Evolutionary conservation across 257 asterid genomes (phyloP).

Genomic region (Linderniella brevidens): DNA sequence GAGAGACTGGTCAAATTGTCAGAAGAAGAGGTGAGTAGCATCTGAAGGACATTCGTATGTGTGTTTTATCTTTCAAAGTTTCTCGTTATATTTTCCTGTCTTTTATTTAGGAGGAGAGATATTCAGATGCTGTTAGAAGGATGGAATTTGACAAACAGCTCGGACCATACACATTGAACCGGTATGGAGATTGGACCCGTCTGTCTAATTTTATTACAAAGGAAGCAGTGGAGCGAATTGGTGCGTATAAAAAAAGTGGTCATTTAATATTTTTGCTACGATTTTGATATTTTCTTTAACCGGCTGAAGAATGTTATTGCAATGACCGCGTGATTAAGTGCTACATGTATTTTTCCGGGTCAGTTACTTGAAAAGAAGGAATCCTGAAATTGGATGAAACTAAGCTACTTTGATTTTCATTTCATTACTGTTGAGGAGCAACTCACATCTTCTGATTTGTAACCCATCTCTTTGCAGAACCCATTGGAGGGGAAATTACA

Average conservation of each 20-base stretch:
- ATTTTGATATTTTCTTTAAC: no score
- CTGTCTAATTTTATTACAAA: conserved; percentile 63
- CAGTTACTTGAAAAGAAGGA: no score
- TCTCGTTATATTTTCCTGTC: conserved; percentile 1
- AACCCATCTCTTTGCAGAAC: conserved; percentile 31
- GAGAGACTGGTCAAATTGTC: conserved; percentile 49
- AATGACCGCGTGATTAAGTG: no score
- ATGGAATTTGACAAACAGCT: conserved; percentile 77
- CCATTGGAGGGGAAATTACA: conserved; percentile 87
- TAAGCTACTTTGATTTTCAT: no score
- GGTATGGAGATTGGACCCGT: conserved; percentile 61
- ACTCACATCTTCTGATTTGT: no score
- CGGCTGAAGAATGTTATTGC: no score
- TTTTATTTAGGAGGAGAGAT: conserved; percentile 53
- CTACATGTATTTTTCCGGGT: no score
- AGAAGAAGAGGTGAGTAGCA: conserved; percentile 62
- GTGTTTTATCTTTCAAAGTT: conserved; percentile 7
- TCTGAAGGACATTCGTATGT: conserved; percentile 5
- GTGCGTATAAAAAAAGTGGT: no score
- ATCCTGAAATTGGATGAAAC: no score
- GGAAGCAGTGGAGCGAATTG: conserved; percentile 49
- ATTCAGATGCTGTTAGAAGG: conserved; percentile 53
- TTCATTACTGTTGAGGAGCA: no score
- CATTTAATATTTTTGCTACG: no score
- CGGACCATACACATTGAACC: conserved; percentile 66